Evolutionary conservation across 371 early-diverging fungal genomes (phyloP).

Genomic region (Mortierella sp.): DNA sequence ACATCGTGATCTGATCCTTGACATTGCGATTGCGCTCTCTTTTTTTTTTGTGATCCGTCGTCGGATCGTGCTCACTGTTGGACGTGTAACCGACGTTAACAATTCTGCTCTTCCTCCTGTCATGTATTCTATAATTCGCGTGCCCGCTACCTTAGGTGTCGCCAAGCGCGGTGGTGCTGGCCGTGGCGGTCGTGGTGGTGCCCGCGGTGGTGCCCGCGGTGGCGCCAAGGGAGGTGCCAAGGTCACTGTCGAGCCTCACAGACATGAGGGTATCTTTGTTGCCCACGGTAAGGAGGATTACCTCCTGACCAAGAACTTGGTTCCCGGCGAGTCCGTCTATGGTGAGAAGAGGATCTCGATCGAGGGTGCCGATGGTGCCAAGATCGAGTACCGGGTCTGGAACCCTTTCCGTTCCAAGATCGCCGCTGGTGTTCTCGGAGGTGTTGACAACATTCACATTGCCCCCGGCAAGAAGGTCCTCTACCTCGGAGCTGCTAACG

Average conservation of each 20-base stretch:
- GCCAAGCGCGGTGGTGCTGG: constrained; percentile 60
- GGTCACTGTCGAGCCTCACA: constrained; percentile 97
- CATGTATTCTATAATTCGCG: constrained; percentile 3
- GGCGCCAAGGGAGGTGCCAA: constrained; percentile 92
- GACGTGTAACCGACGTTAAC: background rate
- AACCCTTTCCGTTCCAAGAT: constrained; percentile 99
- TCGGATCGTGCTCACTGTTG: constrained; percentile 15
- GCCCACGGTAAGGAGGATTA: constrained; percentile 99
- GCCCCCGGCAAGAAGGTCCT: constrained; percentile 98
- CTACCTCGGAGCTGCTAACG: constrained; percentile 99
- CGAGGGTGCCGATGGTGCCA: constrained; percentile 94
- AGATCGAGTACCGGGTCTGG: constrained; percentile 99
- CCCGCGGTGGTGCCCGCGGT: constrained; percentile 68
- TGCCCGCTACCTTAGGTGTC: no score
- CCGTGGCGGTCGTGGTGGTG: constrained; percentile 66
- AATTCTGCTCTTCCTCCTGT: background rate
- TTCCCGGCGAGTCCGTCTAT: constrained; percentile 99
- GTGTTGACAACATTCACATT: constrained; percentile 98
- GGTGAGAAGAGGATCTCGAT: constrained; percentile 99
- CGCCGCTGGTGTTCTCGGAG: constrained; percentile 99
- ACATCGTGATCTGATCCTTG: no score
- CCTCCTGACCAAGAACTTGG: constrained; percentile 98
- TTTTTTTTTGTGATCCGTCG: background rate
- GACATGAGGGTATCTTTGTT: constrained; percentile 97
- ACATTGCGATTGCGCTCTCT: background rate